Conservation (phyloP, 495 filamentous ascomycete species). For the Aspergillus bridgeri region DNA sequence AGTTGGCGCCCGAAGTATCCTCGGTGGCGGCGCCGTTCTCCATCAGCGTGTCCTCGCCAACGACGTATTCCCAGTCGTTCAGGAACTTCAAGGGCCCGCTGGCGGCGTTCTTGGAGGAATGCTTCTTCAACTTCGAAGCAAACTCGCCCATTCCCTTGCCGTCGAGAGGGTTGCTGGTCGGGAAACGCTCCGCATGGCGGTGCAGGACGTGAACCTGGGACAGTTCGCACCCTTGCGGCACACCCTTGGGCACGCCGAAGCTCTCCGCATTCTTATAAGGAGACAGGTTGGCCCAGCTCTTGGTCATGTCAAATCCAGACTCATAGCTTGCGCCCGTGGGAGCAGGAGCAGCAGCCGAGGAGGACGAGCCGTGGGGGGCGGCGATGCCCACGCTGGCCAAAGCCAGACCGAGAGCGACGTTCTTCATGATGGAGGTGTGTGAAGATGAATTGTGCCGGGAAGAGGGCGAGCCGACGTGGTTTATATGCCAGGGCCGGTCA, state of each 20-base stretch:
- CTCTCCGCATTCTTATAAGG: constrained; percentile 39
- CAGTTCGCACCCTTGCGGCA: constrained; percentile 47
- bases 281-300: constrained; percentile 43
- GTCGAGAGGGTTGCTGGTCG: constrained; percentile 34
- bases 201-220: constrained; percentile 49
- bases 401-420: not conserved
- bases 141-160: constrained; percentile 42
- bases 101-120: constrained; percentile 29
- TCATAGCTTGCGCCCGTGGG: constrained; percentile 26
- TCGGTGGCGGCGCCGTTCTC: constrained; percentile 49
- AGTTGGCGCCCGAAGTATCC: constrained; percentile 44
- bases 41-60: constrained; percentile 41
- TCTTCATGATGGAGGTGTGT: constrained; percentile 1
- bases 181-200: constrained; percentile 50
- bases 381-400: constrained; percentile 1
- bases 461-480: not conserved
- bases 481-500: not conserved
- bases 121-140: constrained; percentile 36
- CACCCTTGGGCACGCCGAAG: constrained; percentile 41
- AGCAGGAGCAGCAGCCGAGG: constrained; percentile 11
- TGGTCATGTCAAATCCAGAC: constrained; percentile 32
- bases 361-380: not conserved
- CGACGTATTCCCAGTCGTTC: constrained; percentile 48
- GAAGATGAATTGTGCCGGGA: not conserved
- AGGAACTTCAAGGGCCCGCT: constrained; percentile 48